Evolutionary conservation across 192 early-diverging fungal genomes (phyloP), one percentile per base, ranked within the genome.

Genomic region (Gaertneriomyces semiglobifer): DNA sequence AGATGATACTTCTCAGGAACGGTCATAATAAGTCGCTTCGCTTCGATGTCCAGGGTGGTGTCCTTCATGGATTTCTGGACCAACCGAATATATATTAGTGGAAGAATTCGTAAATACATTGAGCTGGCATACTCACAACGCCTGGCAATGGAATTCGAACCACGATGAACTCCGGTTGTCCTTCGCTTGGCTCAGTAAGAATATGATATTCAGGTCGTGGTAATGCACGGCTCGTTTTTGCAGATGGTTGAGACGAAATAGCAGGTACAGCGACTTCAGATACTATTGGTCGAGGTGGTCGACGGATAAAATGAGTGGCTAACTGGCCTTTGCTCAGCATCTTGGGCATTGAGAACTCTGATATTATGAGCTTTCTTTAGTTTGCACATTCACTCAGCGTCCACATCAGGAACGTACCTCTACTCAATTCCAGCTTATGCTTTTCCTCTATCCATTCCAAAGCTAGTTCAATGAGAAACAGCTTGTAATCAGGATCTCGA

Each of bases 391-490:
- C 16, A 38, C 47, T 16, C 41, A 19, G 10, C 18, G 42, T 7
- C 40, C 55, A 63, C 40, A 64, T 33, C 40, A 44, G 16, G n/a
- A 33, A 65, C 62, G 43, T 82, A 88, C 88, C 76, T 69, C 89
- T 72, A 62, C 76, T 81, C 2, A 91, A 66, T 12, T 77, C 60
- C 25, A 90, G 47, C 19, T 54, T 67, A 18, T 82, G 70, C 51
- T 82, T 85, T 62, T 89, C 85, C 66, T 90, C 89, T 4, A 88
- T 70, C 77, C 83, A 81, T 58, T 88, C 84, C 66, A 91, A 68
- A 0, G 85, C 71, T 8, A 91, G 66, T 65, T 88, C 87, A 40
- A 86, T 74, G 42, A 91, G 70, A 72, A 89, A 91, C 12, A 86
- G 59, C 51, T 84, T 78, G 66, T 77, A 91, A 61, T 89, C 86